Evolutionary conservation across 2,329 filamentous ascomycete genomes (phyloP).

Genomic region (Phialocephala subalpina): DNA sequence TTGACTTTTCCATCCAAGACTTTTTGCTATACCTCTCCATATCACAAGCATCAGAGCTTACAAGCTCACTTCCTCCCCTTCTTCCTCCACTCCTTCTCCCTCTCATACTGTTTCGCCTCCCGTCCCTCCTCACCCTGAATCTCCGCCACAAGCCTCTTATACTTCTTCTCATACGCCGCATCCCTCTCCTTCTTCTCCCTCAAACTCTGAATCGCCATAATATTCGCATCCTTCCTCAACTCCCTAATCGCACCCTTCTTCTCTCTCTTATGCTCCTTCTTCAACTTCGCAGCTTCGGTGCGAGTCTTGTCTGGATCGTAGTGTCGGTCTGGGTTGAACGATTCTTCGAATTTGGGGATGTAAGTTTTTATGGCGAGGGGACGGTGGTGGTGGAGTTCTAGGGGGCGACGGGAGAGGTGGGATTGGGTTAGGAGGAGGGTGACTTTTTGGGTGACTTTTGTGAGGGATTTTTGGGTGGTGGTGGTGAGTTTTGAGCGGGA

Average conservation of each 20-base stretch:
- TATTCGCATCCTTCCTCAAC: slow-evolving; percentile 92
- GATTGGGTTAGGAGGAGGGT: slow-evolving; percentile 66
- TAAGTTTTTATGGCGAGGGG: slow-evolving; percentile 87
- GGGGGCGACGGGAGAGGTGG: slow-evolving; percentile 73
- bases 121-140: slow-evolving; percentile 93
- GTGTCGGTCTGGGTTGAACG: slow-evolving; percentile 93
- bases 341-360: slow-evolving; percentile 95
- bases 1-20: slow-evolving; percentile 4
- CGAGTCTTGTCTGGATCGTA: slow-evolving; percentile 96
- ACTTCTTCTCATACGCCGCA: slow-evolving; percentile 95
- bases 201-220: slow-evolving; percentile 90
- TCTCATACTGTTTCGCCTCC: slow-evolving; percentile 88
- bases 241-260: slow-evolving; percentile 94
- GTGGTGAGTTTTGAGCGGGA: slow-evolving; percentile 59
- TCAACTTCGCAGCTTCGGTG: slow-evolving; percentile 82
- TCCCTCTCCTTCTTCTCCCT: slow-evolving; percentile 93
- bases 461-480: slow-evolving; percentile 36
- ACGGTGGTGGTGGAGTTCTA: slow-evolving; percentile 88
- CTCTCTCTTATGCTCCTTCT: slow-evolving; percentile 93
- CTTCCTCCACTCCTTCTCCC: slow-evolving; percentile 81
- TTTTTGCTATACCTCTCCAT: not conserved
- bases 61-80: slow-evolving; percentile 59
- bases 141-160: slow-evolving; percentile 88
- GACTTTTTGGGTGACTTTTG: slow-evolving; percentile 50
- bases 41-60: not conserved